Conservation (phyloP, 2,329 filamentous ascomycete genomes). For the Pseudogymnoascus sp. region DNA sequence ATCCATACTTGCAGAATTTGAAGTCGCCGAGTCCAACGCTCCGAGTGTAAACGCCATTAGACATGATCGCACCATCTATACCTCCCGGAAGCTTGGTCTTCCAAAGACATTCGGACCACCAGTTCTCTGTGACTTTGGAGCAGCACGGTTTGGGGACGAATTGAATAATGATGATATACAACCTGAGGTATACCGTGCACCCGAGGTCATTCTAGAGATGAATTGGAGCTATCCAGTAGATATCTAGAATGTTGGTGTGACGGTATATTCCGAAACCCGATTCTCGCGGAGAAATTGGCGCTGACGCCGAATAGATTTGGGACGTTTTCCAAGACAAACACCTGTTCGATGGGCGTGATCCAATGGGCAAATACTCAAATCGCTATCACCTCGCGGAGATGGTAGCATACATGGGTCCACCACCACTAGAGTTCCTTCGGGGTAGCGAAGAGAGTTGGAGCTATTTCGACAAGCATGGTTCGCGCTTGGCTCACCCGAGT, state of each 20-base stretch:
- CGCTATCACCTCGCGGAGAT: conserved; percentile 34
- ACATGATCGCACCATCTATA: conserved; percentile 27
- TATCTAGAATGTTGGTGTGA: conserved; percentile 30
- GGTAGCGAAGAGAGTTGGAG: neutral
- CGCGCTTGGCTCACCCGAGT: neutral
- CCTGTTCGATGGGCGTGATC: conserved; percentile 9
- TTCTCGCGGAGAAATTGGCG: conserved; percentile 21
- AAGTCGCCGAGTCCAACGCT: conserved; percentile 21
- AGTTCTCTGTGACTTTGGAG: conserved; percentile 26
- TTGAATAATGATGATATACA: conserved; percentile 16
- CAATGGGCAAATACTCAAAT: conserved; percentile 23
- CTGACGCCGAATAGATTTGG: conserved; percentile 19
- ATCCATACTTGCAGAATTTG: conserved; percentile 23
- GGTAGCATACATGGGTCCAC: conserved; percentile 33
- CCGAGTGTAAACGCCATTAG: conserved; percentile 25
- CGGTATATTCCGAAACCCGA: conserved; percentile 21
- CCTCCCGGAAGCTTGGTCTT: conserved; percentile 19
- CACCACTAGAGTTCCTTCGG: conserved; percentile 26
- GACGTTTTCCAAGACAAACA: conserved; percentile 13
- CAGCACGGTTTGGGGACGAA: conserved; percentile 14
- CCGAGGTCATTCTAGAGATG: conserved; percentile 18
- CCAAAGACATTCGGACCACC: conserved; percentile 26
- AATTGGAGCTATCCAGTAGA: conserved; percentile 25
- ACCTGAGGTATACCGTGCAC: conserved; percentile 21
- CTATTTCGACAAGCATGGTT: neutral